A percentile compares a stretch with the other conserved stretches of the same genome.
These are phyloP conservation scores for Trichoderma polysporum DNA, from an alignment of 2,329 filamentous ascomycete genomes.

Conservation along the genomic window DNA sequence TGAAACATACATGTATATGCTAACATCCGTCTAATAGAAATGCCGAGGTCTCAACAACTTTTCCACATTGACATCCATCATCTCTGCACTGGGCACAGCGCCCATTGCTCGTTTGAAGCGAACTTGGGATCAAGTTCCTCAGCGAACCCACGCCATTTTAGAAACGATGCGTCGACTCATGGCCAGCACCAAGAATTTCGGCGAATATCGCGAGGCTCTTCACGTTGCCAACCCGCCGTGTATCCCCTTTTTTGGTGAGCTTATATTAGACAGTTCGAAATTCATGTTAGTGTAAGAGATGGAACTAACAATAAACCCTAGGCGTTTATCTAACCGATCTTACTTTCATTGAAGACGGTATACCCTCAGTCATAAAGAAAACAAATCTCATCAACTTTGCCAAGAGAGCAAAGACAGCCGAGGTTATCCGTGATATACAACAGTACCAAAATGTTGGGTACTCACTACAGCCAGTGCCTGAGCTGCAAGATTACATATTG, in stretches of 20 bases:
- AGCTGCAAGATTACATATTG: slow-evolving; percentile 94
- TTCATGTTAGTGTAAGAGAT: too few relatives aligned
- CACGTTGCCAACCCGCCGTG: slow-evolving; percentile 94
- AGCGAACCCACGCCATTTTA: slow-evolving; percentile 73
- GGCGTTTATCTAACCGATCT: slow-evolving; percentile 96
- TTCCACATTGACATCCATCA: slow-evolving; percentile 95
- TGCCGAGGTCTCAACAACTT: slow-evolving; percentile 94
- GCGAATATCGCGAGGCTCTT: slow-evolving; percentile 89
- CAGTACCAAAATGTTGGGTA: slow-evolving; percentile 99
- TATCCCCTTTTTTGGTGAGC: slow-evolving; percentile 91
- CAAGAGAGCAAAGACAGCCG: slow-evolving; percentile 95
- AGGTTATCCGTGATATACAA: slow-evolving; percentile 97
- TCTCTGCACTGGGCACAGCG: slow-evolving; percentile 90
- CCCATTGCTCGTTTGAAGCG: slow-evolving; percentile 91
- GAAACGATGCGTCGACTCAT: slow-evolving; percentile 94
- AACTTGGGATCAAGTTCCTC: slow-evolving; percentile 92
- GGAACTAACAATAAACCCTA: slow-evolving; percentile 35
- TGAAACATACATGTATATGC: background rate
- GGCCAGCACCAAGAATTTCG: slow-evolving; percentile 97
- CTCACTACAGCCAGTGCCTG: slow-evolving; percentile 80
- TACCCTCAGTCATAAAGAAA: slow-evolving; percentile 93
- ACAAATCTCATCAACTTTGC: slow-evolving; percentile 98
- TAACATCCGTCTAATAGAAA: slow-evolving; percentile 60
- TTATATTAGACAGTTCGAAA: background rate
- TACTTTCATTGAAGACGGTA: slow-evolving; percentile 98